These are phyloP conservation scores for Detonula confervacea DNA, from an alignment of 352 stramenopile genomes.

Conservation along the genomic window DNA sequence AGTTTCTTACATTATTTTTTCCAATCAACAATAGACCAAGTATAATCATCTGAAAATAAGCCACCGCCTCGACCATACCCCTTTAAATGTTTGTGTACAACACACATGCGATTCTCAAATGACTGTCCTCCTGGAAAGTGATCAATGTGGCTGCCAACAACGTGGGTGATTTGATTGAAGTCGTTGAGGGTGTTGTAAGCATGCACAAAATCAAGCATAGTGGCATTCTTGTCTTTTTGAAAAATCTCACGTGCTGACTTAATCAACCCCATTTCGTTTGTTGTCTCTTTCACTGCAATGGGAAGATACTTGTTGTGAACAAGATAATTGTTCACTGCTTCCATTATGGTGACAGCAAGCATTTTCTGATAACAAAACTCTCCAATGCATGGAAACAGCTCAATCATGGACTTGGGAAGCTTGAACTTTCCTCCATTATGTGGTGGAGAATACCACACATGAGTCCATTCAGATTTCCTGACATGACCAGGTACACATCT, in stretches of 20 bases:
- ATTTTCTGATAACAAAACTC: background rate
- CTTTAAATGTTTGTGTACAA: background rate
- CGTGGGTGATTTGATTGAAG: background rate
- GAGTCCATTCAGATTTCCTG: background rate
- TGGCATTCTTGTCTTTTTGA: too few species aligned
- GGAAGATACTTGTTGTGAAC: too few species aligned
- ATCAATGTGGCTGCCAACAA: background rate
- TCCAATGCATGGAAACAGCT: background rate
- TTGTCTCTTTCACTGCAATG: too few species aligned
- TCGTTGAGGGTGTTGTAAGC: background rate
- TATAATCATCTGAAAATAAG: background rate
- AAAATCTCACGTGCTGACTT: too few species aligned
- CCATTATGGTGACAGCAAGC: background rate
- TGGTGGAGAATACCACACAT: background rate
- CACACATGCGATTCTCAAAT: background rate
- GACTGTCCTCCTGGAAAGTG: background rate
- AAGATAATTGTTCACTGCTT: background rate
- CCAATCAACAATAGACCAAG: background rate
- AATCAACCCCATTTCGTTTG: too few species aligned
- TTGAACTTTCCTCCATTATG: background rate
- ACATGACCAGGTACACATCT: background rate
- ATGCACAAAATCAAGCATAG: background rate
- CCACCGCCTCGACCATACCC: background rate
- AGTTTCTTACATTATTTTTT: too few species aligned
- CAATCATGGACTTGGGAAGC: background rate